Evolutionary conservation across 495 filamentous ascomycete species (phyloP), one percentile per base, ranked within the genome.

Genomic region (Pyrenopolyporus hunteri): DNA sequence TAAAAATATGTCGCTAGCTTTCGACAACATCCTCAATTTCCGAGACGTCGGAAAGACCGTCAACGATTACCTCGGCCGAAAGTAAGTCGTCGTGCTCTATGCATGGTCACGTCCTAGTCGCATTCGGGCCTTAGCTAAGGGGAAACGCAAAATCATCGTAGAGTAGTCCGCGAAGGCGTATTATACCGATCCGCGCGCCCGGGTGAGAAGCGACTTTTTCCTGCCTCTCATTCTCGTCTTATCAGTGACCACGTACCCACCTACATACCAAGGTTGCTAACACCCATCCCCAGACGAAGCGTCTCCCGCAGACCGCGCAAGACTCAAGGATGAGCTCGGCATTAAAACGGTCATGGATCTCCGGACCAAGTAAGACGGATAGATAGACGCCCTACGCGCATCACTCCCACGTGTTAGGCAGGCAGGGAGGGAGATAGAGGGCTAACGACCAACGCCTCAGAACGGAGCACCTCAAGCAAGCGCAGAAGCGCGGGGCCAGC

Each of bases 41-140:
- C 85, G 92, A 29, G 91, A 95, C 80, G 87, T 94, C 51, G 91
- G 87, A n/a, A 75, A 79, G 50, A 85, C 85, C 9, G 77, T 93
- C 53, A 94, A 94, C 55, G 70, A 78, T 17, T 79, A 80, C 35
- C 63, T 80, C 14, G 80, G 80, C 2, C 70, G 74, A 37, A 77
- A 78, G 87, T 87, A 74, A 66, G 78, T 59, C 17, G 25, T 29
- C 29, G 22, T 58, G 14, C 13, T 33, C 20, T 29, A 31, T 32
- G 20, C 11, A 22, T 17, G 23, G 4, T n/a, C n/a, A n/a, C n/a
- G n/a, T n/a, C n/a, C n/a, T n/a, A n/a, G n/a, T n/a, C n/a, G n/a
- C n/a, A n/a, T n/a, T n/a, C n/a, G n/a, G n/a, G n/a, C n/a, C n/a
- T n/a, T 3, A 20, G 5, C 8, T 19, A 40, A n/a, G 0, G n/a